Evolutionary conservation across 2,329 filamentous ascomycete genomes (phyloP).

Genomic region (Ophioceras dolichostomum): DNA sequence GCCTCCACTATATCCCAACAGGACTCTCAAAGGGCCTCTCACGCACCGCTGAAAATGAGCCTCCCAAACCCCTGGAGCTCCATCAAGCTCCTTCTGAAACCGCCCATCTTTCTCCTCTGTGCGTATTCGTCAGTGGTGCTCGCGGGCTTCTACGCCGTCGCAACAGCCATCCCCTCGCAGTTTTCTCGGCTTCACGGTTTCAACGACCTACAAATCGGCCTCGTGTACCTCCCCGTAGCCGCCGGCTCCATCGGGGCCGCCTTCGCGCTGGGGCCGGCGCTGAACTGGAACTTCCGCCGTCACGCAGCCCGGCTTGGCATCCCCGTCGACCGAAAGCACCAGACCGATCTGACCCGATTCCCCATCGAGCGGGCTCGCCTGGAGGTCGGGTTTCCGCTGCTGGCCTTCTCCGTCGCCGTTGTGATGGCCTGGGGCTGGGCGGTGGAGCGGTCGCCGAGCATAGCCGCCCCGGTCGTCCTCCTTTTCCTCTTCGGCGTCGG

Average conservation of each 20-base stretch:
- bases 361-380: conserved; percentile 1
- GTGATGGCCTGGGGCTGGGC: conserved; percentile 41
- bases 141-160: conserved; percentile 1
- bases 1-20: no score
- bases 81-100: neutral
- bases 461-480: conserved; percentile 34
- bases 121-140: neutral
- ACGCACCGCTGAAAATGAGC: no score
- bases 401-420: conserved; percentile 30
- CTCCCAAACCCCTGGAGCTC: neutral
- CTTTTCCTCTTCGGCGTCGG: conserved; percentile 32
- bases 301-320: neutral
- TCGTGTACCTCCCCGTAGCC: neutral
- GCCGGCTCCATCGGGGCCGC: neutral
- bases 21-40: no score
- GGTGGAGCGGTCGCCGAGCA: conserved; percentile 23
- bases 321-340: neutral
- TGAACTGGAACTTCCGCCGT: neutral
- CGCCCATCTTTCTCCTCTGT: neutral
- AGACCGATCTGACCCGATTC: neutral
- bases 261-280: neutral
- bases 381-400: no score
- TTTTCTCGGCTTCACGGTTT: conserved; percentile 1
- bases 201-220: neutral
- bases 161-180: neutral